Evolutionary conservation across 495 filamentous ascomycete species (phyloP).

Genomic region (Penicillium fimorum): DNA sequence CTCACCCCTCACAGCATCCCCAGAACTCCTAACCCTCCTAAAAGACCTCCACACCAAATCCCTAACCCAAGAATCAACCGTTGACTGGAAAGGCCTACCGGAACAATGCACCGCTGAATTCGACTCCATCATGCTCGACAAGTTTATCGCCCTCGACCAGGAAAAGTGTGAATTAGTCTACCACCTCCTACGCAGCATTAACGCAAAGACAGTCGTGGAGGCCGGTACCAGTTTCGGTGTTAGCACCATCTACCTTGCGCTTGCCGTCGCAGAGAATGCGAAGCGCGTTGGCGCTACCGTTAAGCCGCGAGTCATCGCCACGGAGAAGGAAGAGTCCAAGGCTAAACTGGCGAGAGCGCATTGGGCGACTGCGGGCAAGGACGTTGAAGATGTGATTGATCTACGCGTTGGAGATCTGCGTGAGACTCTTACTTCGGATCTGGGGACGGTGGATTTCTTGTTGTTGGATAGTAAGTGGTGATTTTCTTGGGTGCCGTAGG

Average conservation of each 20-base stretch:
- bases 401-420: constrained; percentile 55
- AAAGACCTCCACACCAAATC: constrained; percentile 29
- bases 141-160: constrained; percentile 56
- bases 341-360: constrained; percentile 43
- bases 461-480: constrained; percentile 54
- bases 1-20: constrained; percentile 17
- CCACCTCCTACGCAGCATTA: constrained; percentile 42
- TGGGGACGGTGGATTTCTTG: constrained; percentile 52
- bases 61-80: constrained; percentile 28
- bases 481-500: neutral
- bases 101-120: constrained; percentile 20
- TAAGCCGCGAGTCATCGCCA: constrained; percentile 52
- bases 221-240: constrained; percentile 60
- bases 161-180: constrained; percentile 57
- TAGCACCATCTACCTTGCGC: constrained; percentile 58
- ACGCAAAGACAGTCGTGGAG: constrained; percentile 53
- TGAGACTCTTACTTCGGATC: constrained; percentile 46
- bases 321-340: constrained; percentile 55
- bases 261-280: constrained; percentile 46
- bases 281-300: constrained; percentile 15
- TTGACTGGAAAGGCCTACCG: constrained; percentile 20
- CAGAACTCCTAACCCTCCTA: constrained; percentile 25
- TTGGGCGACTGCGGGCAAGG: constrained; percentile 47
- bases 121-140: constrained; percentile 44
- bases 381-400: constrained; percentile 48